A percentile compares a stretch with the other conserved stretches of the same genome.
phyloP scores from a whole-genome alignment of 768 basidiomycete species.

The Dictyophora rubrovolvata region DNA sequence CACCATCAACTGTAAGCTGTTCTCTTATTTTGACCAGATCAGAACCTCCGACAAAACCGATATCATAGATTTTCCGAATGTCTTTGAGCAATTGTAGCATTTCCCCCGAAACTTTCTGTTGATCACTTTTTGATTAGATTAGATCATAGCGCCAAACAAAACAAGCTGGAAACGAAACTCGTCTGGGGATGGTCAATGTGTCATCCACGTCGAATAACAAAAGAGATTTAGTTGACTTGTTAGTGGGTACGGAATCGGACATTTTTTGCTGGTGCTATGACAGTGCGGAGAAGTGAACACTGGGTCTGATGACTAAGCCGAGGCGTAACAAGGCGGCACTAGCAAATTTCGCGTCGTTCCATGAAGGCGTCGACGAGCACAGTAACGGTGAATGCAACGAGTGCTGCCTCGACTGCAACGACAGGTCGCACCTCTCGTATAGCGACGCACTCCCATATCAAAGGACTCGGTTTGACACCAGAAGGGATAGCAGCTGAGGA shows the following conservation, averaged over 20 bases:
- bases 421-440: conserved; percentile 66
- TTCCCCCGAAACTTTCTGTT: conserved; percentile 51
- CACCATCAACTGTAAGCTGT: conserved; percentile 56
- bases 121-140: neutral
- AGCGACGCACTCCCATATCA: conserved; percentile 92
- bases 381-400: conserved; percentile 42
- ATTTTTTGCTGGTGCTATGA: neutral
- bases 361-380: conserved; percentile 17
- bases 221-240: conserved; percentile 52
- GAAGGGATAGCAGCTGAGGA: conserved; percentile 72
- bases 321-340: too few relatives aligned
- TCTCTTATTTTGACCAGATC: conserved; percentile 84
- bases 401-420: conserved; percentile 48
- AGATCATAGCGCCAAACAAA: neutral
- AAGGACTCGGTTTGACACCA: conserved; percentile 80
- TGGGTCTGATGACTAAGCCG: too few relatives aligned
- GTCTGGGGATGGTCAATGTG: conserved; percentile 62
- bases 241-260: neutral
- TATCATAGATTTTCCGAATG: conserved; percentile 60
- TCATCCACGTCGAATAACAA: conserved; percentile 78
- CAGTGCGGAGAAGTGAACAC: too few relatives aligned
- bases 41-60: conserved; percentile 92
- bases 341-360: neutral
- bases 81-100: conserved; percentile 58
- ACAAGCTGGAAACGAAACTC: conserved; percentile 27